A percentile compares a stretch with the other conserved stretches of the same genome.
phyloP scores from a whole-genome alignment of 83 land plant genomes.

The Picea abies region DNA sequence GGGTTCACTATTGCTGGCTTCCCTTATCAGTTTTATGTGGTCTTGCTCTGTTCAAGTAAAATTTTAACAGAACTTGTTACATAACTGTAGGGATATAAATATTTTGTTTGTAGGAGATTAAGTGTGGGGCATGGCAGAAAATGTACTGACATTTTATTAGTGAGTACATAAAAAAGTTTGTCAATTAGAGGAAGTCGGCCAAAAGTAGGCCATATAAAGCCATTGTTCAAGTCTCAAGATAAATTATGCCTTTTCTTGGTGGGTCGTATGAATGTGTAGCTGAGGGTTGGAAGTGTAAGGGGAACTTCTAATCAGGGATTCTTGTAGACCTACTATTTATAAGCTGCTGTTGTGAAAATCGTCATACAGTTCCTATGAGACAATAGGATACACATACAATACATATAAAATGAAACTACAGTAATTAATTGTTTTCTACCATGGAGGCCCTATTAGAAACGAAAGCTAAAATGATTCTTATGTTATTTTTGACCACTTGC shows the following conservation, averaged over 20 bases:
- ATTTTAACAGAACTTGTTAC: too few relatives aligned
- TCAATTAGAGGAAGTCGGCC: not conserved
- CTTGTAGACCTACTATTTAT: not conserved
- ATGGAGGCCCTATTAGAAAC: not conserved
- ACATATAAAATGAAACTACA: not conserved
- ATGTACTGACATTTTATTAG: not conserved
- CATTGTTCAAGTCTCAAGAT: not conserved
- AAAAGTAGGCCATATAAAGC: not conserved
- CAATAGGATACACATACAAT: not conserved
- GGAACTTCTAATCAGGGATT: not conserved
- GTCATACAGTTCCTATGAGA: not conserved
- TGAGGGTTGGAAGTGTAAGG: not conserved
- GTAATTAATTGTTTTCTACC: not conserved
- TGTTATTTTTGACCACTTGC: not conserved
- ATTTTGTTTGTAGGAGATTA: too few relatives aligned
- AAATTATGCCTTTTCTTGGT: not conserved
- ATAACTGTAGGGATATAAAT: too few relatives aligned
- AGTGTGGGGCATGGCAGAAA: too few relatives aligned
- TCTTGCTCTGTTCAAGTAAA: too few relatives aligned
- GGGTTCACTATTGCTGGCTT: too few relatives aligned
- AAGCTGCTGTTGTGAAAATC: not conserved
- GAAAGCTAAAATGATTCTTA: not conserved
- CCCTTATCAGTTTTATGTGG: too few relatives aligned
- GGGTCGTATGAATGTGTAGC: not conserved
- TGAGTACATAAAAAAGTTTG: not conserved